Base-by-base conservation (phyloP, 2,329 filamentous ascomycete species). In the Leptosphaerulina australis region DNA sequence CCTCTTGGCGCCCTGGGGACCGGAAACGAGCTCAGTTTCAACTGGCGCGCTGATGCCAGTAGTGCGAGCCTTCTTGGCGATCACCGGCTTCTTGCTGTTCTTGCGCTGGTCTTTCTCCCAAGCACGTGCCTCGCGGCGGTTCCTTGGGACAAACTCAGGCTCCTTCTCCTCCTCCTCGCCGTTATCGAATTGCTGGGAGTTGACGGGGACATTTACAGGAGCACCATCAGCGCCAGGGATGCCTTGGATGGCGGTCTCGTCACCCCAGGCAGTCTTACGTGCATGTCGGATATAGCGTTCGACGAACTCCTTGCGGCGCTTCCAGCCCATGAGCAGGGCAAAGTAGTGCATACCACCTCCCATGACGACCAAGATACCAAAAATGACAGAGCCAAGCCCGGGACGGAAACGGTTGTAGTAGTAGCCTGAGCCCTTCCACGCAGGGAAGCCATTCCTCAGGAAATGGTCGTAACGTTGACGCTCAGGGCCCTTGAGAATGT, bases 401-500 rank as follows among this genome's bases (percentile, higher is more conserved):
- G 94, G 94, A 15, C 94, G 85, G 81, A 93, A 97, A 50, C 94
- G 87, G 66, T 86, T 86, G 79, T 99, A 99, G 82, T 97, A 99
- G 82, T 99, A 99, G 56, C 94, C 93, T 34, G 93, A 97, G 50
- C 94, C 94, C 78, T 93, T 92, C 94, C 94, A 99, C 47, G 84
- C 85, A 24, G 94, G 94, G 78, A 99, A 99, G 55, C 94, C 94
- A 74, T 97, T 91, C 72, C 79, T 77, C 53, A 97, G 76, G 78
- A 97, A 99, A 74, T 97, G 88, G 72, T 99, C 93, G 75, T 99
- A 99, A 57, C 94, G 88, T 62, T 90, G 88, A 57, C 94, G 84
- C 45, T 83, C 83, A 3, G 88, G 79, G 1, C 93, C 91, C 63
- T 89, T 86, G 43, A 99, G 86, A 67, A 99, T 88, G 68, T 91